Conservation (phyloP, 495 filamentous ascomycete genomes). For the Thermothielavioides terrestris region DNA sequence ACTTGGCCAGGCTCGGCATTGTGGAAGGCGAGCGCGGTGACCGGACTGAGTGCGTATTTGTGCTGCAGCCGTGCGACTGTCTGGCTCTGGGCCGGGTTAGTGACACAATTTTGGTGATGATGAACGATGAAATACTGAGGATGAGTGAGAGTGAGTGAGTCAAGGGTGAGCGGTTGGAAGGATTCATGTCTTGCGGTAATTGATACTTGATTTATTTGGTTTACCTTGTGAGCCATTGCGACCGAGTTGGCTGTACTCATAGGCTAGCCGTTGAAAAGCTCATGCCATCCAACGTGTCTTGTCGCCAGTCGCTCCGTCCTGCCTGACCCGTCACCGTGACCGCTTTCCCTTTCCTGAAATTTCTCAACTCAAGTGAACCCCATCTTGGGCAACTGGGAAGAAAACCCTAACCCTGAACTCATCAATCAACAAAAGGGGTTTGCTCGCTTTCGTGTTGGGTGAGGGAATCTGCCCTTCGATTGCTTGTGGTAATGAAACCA, state of each 20-base stretch:
- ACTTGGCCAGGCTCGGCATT: constrained; percentile 20
- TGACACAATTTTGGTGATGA: neutral
- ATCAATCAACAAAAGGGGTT: neutral
- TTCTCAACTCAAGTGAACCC: neutral
- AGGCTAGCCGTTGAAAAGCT: too few species aligned
- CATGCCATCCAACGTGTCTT: too few species aligned
- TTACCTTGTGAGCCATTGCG: constrained; percentile 8
- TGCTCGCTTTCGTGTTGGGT: too few species aligned
- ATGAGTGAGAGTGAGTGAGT: too few species aligned
- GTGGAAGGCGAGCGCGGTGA: constrained; percentile 51
- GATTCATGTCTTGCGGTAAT: too few species aligned
- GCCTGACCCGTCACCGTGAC: too few species aligned
- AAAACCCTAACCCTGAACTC: neutral
- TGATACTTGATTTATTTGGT: too few species aligned
- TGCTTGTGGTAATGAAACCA: too few species aligned
- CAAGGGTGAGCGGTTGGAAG: neutral
- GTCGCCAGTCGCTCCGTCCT: too few species aligned
- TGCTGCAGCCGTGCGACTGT: constrained; percentile 17
- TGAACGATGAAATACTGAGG: neutral
- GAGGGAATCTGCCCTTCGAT: too few species aligned
- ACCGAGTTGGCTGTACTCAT: neutral
- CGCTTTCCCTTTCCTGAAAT: too few species aligned
- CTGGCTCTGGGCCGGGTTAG: constrained; percentile 7
- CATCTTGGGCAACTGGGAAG: neutral
- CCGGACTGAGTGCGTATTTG: constrained; percentile 40